These are phyloP conservation scores for Cryptococcus neoformans DNA, from an alignment of 1,284 basidiomycete species.

Conservation along the genomic window DNA sequence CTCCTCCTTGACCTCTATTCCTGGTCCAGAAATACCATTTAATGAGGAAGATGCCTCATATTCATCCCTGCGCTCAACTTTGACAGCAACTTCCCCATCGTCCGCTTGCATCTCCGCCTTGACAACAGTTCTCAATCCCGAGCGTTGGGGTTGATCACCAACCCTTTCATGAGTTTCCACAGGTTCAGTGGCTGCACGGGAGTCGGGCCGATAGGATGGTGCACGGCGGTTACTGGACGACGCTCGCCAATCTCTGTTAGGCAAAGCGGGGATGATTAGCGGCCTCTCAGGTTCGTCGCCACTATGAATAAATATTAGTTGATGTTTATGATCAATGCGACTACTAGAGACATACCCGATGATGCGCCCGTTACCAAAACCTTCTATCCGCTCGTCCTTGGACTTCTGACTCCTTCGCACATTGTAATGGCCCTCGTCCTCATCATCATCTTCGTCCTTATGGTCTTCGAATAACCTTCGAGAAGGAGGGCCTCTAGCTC, in stretches of 20 bases:
- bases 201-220: conserved; percentile 62
- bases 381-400: conserved; percentile 65
- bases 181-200: conserved; percentile 32
- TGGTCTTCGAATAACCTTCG: conserved; percentile 37
- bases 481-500: conserved; percentile 30
- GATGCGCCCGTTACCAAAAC: conserved; percentile 55
- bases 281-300: conserved; percentile 55
- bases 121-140: conserved; percentile 58
- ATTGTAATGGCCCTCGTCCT: conserved; percentile 8
- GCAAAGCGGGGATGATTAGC: conserved; percentile 74
- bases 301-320: conserved; percentile 1
- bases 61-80: conserved; percentile 36
- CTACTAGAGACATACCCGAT: conserved; percentile 17
- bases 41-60: conserved; percentile 9
- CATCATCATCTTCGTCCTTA: conserved; percentile 39
- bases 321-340: neutral
- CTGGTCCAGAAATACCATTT: no score
- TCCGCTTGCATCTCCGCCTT: conserved; percentile 15
- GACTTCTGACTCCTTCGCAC: conserved; percentile 3
- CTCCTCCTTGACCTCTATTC: conserved; percentile 17
- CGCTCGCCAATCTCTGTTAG: conserved; percentile 85
- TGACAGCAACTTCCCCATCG: conserved; percentile 12
- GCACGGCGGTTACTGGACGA: conserved; percentile 53
- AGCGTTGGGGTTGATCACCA: conserved; percentile 71
- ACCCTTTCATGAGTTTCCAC: conserved; percentile 51